Evolutionary conservation across 148 eudicot species (phyloP), one percentile per base, ranked within the genome.

Genomic region (Chenopodium berlandieri): DNA sequence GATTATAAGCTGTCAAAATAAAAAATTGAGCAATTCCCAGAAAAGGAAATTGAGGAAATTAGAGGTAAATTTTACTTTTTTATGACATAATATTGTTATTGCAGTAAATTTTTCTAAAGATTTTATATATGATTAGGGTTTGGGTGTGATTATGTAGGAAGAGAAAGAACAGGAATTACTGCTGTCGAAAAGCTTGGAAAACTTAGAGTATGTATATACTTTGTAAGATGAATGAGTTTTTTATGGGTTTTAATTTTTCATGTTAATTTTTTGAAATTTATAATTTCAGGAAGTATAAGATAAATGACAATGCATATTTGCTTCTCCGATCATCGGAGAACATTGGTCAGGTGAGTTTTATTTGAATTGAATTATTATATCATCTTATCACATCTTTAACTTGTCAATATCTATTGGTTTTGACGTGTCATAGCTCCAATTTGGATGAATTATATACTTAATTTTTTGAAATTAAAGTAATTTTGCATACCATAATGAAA

Each of bases 291-390:
- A 96, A 90, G 86, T 80, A 89, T 83, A 86, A 86, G 82, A 85
- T 94, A 62, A 84, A 31, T 60, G 93, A 92, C 13, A 93, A 89
- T 87, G 93, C 83, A 16, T 88, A 92, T 87, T 87, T 92, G 17
- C 86, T 92, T 84, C 71, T 92, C 88, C 82, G 75, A 84, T 92
- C 94, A 40, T 94, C 97, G 30, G 80, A 89, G 82, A 94, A 88
- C 73, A 86, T 96, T 81, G 95, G 99, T 64, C 98, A 96, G 95
- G 99, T 92, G 74, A 68, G 86, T 75, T 40, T 84, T 77, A 5
- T 37, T 37, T 37, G 44, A 37, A 37, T 37, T 37, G 7, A 5
- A 37, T 37, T 5, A 67, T 9, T 0, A 10, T 67, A 13, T 1
- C 3, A 50, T 48, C 11, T 11, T 50, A 1, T 10, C 4, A 67